These are phyloP conservation scores for Astrothelium subdiscretum DNA, from an alignment of 495 filamentous ascomycete species.

Conservation along the genomic window DNA sequence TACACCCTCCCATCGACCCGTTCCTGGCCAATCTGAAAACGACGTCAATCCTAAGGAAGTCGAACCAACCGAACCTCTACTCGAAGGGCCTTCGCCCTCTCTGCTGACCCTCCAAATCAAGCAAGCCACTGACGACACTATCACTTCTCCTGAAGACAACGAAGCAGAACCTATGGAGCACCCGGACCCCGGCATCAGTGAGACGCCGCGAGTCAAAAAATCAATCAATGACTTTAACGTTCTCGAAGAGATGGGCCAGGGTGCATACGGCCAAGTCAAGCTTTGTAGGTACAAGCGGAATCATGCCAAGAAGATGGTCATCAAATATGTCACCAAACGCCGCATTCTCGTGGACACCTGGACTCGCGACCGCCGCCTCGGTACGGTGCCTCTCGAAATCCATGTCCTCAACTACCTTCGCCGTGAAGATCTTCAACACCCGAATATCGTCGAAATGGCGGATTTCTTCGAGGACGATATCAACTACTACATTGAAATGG, in stretches of 20 bases:
- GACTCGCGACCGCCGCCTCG: conserved; percentile 86
- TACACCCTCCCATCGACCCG: conserved; percentile 63
- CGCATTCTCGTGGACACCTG: conserved; percentile 97
- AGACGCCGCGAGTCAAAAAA: conserved; percentile 43
- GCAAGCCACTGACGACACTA: conserved; percentile 35
- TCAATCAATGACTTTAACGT: conserved; percentile 83
- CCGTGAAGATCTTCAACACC: conserved; percentile 73
- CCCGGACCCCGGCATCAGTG: conserved; percentile 21
- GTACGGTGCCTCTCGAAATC: conserved; percentile 96
- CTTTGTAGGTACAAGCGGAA: conserved; percentile 77
- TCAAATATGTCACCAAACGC: conserved; percentile 96
- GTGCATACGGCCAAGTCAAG: conserved; percentile 96
- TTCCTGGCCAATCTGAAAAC: conserved; percentile 55
- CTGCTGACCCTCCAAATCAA: conserved; percentile 64
- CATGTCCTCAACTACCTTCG: conserved; percentile 93
- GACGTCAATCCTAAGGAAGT: conserved; percentile 16
- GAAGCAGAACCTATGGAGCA: conserved; percentile 36
- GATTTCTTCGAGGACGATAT: conserved; percentile 97
- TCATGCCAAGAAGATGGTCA: conserved; percentile 67
- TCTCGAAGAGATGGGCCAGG: conserved; percentile 96
- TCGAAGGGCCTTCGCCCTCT: conserved; percentile 29
- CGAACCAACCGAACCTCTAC: conserved; percentile 1
- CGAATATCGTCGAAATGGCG: conserved; percentile 97
- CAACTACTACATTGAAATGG: conserved; percentile 99
- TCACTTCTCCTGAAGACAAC: conserved; percentile 12